These are phyloP conservation scores for Neonectria magnoliae DNA, from an alignment of 2,329 filamentous ascomycete species.

Conservation along the genomic window DNA sequence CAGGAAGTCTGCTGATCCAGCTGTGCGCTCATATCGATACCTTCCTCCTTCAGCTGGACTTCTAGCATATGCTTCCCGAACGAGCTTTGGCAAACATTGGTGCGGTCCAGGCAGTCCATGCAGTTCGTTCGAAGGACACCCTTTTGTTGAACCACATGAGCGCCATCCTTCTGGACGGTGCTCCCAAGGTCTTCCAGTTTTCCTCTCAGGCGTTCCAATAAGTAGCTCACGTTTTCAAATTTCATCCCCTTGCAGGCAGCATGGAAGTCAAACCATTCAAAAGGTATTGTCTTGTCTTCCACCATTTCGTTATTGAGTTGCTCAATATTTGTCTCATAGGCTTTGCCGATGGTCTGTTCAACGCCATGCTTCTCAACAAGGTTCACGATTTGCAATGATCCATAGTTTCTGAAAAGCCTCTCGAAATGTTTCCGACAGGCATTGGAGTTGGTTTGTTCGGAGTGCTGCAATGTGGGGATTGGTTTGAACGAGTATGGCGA, in stretches of 20 bases:
- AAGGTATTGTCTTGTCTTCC: slow-evolving; percentile 57
- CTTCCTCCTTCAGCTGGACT: slow-evolving; percentile 78
- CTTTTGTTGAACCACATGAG: slow-evolving; percentile 63
- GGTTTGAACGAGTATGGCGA: slow-evolving; percentile 94
- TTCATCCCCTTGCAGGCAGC: slow-evolving; percentile 93
- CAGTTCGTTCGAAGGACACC: slow-evolving; percentile 95
- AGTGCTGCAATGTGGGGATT: slow-evolving; percentile 83
- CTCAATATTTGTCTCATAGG: slow-evolving; percentile 76
- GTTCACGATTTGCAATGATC: slow-evolving; percentile 79
- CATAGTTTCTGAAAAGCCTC: slow-evolving; percentile 75
- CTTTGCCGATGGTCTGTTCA: slow-evolving; percentile 80
- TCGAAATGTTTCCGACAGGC: slow-evolving; percentile 86
- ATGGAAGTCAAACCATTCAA: slow-evolving; percentile 99
- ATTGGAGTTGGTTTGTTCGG: slow-evolving; percentile 77
- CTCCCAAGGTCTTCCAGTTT: slow-evolving; percentile 78
- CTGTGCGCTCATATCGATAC: slow-evolving; percentile 79
- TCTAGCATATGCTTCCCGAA: slow-evolving; percentile 87
- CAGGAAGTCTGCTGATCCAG: slow-evolving; percentile 83
- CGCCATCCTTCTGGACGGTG: slow-evolving; percentile 65
- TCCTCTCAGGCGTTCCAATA: slow-evolving; percentile 75
- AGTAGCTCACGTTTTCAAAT: slow-evolving; percentile 89
- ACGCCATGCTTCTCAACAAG: slow-evolving; percentile 89
- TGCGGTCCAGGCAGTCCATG: slow-evolving; percentile 97
- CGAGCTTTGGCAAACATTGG: slow-evolving; percentile 94
- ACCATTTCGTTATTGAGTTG: slow-evolving; percentile 71